These are phyloP conservation scores for carrot (Daucus carota) DNA, from an alignment of 129 eudicot genomes.

Conservation along the genomic window DNA sequence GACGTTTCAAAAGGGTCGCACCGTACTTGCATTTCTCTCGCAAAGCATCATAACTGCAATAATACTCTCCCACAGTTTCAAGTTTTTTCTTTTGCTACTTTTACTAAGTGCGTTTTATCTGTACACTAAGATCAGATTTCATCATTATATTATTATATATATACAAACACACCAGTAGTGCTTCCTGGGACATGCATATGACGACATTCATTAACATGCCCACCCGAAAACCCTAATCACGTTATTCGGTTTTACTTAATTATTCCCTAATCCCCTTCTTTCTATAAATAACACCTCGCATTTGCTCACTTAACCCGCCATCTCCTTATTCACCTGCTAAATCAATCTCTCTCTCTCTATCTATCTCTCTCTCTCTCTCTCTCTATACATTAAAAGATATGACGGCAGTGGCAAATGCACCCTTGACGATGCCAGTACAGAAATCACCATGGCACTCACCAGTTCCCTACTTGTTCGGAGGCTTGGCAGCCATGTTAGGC, in stretches of 20 bases:
- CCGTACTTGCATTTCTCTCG: not conserved
- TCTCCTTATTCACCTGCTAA: not conserved
- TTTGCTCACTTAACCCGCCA: not conserved
- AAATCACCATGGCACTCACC: slow-evolving; percentile 44
- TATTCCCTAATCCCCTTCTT: not conserved
- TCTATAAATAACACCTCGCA: slow-evolving; percentile 8
- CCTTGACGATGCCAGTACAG: slow-evolving; percentile 9
- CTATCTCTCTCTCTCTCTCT: not conserved
- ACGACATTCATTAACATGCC: not conserved
- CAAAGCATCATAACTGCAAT: not conserved
- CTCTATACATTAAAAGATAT: not conserved
- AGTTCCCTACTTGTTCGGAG: slow-evolving; percentile 49
- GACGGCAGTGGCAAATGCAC: slow-evolving; percentile 10
- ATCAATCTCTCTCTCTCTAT: not conserved
- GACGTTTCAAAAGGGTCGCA: slow-evolving; percentile 1
- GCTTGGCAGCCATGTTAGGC: slow-evolving; percentile 44
- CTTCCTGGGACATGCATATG: not conserved
- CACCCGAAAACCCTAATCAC: not conserved
- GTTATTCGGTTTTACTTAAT: not conserved
- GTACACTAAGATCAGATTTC: not conserved
- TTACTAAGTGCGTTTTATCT: not conserved
- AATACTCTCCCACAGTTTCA: not conserved
- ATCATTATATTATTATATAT: not conserved
- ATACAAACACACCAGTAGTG: too few relatives aligned
- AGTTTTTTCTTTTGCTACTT: not conserved